These are phyloP conservation scores for Ascosphaera apis DNA, from an alignment of 2,329 filamentous ascomycete genomes.

Conservation along the genomic window DNA sequence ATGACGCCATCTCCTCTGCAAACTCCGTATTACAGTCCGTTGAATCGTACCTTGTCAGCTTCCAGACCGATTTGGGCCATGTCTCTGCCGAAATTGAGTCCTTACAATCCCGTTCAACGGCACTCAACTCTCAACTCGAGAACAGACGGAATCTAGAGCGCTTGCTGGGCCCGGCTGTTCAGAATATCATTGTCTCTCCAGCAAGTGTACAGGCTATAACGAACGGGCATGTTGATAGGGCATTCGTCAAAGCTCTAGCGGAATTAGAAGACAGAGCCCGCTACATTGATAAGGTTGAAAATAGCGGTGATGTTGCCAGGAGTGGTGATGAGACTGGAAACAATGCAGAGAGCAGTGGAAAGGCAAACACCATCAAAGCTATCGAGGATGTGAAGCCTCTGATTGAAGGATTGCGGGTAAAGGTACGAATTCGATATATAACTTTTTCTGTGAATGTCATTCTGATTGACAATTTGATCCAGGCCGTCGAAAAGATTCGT, in stretches of 20 bases:
- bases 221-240: background rate
- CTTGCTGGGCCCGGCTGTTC: slow-evolving; percentile 64
- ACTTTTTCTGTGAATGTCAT: background rate
- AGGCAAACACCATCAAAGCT: slow-evolving; percentile 43
- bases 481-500: slow-evolving; percentile 80
- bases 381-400: slow-evolving; percentile 66
- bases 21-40: slow-evolving; percentile 44
- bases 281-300: background rate
- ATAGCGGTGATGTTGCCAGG: too few species aligned
- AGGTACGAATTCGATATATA: slow-evolving; percentile 26
- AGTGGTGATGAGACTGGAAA: background rate
- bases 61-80: slow-evolving; percentile 74
- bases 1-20: slow-evolving; percentile 47
- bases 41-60: slow-evolving; percentile 74
- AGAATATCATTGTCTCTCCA: slow-evolving; percentile 76
- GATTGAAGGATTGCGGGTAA: slow-evolving; percentile 60
- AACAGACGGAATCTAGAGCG: slow-evolving; percentile 81
- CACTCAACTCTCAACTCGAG: slow-evolving; percentile 62
- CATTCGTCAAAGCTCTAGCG: background rate
- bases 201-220: background rate
- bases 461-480: background rate
- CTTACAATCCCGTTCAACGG: slow-evolving; percentile 63
- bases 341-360: too few species aligned
- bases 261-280: background rate
- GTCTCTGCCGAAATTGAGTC: slow-evolving; percentile 93